Base-by-base conservation (phyloP, 805 yeast species). In the Lipomyces anomalus region DNA sequence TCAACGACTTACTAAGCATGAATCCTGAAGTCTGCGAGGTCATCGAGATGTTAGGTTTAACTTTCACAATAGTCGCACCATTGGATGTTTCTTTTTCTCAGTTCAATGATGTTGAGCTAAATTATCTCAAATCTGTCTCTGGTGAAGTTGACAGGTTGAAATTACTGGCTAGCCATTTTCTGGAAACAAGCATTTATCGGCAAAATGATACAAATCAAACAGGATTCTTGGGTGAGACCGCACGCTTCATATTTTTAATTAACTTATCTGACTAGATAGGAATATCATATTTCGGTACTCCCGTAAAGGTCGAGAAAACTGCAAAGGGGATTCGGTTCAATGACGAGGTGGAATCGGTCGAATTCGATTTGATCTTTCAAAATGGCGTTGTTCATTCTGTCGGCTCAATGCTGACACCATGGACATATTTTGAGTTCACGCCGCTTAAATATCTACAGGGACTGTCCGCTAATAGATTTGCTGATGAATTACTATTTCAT, bases 61-160 rank as follows among this genome's bases (percentile, higher is more conserved):
- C 55, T 4, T 52, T 51, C 3, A 54, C 58, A 2, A 39, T 50
- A n/a, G 29, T 55, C 4, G 39, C 46, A 4, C 58, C 57, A 3
- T 28, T 38, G 9, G 36, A 50, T 35, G 23, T 40, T 18, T 56
- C 53, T 4, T 54, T 55, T 22, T 26, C 21, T n/a, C n/a, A 36
- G 3, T 43, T 54, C 6, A 46, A 46, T 18, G 28, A 40, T 9
- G 45, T 47, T 21, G 57, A 56, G 38, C 35, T 37, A n/a, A 28
- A 30, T 4, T 46, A 49, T 30, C 24, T 55, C 30, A 34, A 48
- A 22, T 40, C 55, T 18, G 38, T 49, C 6, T 40, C 46, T 11
- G 57, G 50, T 3, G 38, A 40, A 6, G 52, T 34, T 18, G 57
- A 46, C 22, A 46, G 55, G 6, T 18, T 50, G 26, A 41, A 35